Base-by-base conservation (phyloP, 169 alveolate species). In the Neospora caninum region DNA sequence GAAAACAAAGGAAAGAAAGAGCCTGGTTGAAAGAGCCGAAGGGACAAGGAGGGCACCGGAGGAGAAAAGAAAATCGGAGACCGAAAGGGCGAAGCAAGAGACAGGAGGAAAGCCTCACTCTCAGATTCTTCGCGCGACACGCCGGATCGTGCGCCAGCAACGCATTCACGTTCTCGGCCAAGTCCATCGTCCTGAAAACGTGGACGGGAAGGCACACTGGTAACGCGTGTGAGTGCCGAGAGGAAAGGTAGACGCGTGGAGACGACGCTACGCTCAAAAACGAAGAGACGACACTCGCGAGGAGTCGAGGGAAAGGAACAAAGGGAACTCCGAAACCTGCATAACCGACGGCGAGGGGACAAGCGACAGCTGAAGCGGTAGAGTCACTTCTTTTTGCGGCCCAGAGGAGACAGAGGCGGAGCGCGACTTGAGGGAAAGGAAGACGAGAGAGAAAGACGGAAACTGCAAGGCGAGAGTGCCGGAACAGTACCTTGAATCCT, bases 401-500 rank as follows among this genome's bases (percentile, higher is more conserved):
- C 58, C 58, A 49, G 13, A 13, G 31, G 31, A 7, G n/a, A 64
- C 31, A 64, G 73, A 9, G 73, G 7, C 73, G 73, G n/a, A 64
- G 34, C 16, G 73, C 4, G 73, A 27, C 31, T 0, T 6, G 4
- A 10, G 25, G 7, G 20, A 64, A 9, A 16, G 4, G 73, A 13
- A 9, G 20, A 9, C 7, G 31, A 10, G 7, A 64, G 7, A 64
- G 73, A 27, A 16, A 64, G n/a, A 22, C 7, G 31, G 7, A 27
- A 22, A 27, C 4, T 6, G 31, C 31, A 64, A 64, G 31, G n/a
- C 4, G 73, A 9, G 31, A 27, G 31, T 64, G 34, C 73, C 31
- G 31, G 73, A 64, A 43, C 20, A 34, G 2, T 18, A 82, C 95
- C 99, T 97, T 95, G 97, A 98, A 96, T 98, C 99, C 96, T 97